Conservation (phyloP, 2,329 filamentous ascomycete genomes). For the Calonectria montana region DNA sequence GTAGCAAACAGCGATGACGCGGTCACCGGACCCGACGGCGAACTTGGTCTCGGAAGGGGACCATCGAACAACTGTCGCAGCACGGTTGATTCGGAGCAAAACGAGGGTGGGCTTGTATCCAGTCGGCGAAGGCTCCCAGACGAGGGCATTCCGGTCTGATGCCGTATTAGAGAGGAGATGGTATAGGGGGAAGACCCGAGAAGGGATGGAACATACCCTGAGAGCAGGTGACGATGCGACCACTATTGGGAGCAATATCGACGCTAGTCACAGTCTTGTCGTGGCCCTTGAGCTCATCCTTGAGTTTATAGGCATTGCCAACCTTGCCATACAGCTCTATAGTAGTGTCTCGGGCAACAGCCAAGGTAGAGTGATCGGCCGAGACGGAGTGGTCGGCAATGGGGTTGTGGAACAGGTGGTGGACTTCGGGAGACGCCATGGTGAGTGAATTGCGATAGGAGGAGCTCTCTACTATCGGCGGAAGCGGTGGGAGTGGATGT, state of each 20-base stretch:
- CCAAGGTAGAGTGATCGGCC: constrained; percentile 86
- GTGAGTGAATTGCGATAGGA: constrained; percentile 55
- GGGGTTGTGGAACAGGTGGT: constrained; percentile 96
- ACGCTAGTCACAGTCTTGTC: constrained; percentile 98
- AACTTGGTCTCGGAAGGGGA: constrained; percentile 97
- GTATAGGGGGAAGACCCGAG: background rate
- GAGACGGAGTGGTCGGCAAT: constrained; percentile 99
- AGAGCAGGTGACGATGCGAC: constrained; percentile 96
- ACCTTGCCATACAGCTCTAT: constrained; percentile 87
- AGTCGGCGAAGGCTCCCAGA: constrained; percentile 93
- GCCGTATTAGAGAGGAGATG: constrained; percentile 18
- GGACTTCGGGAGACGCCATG: constrained; percentile 90
- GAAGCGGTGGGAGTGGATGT: constrained; percentile 30
- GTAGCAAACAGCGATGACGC: constrained; percentile 96
- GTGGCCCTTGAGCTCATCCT: constrained; percentile 94
- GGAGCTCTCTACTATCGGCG: constrained; percentile 94
- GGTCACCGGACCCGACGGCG: constrained; percentile 94
- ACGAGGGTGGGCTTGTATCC: constrained; percentile 98
- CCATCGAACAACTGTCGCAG: constrained; percentile 97
- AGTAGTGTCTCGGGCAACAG: constrained; percentile 88
- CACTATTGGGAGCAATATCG: constrained; percentile 90
- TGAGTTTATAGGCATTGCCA: constrained; percentile 81
- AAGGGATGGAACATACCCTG: constrained; percentile 71
- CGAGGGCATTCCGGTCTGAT: constrained; percentile 93
- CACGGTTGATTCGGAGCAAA: constrained; percentile 94